A percentile compares a stretch with the other conserved stretches of the same genome.
phyloP scores from a whole-genome alignment of 305 asterid genomes.

The Fraxinus platypoda region DNA sequence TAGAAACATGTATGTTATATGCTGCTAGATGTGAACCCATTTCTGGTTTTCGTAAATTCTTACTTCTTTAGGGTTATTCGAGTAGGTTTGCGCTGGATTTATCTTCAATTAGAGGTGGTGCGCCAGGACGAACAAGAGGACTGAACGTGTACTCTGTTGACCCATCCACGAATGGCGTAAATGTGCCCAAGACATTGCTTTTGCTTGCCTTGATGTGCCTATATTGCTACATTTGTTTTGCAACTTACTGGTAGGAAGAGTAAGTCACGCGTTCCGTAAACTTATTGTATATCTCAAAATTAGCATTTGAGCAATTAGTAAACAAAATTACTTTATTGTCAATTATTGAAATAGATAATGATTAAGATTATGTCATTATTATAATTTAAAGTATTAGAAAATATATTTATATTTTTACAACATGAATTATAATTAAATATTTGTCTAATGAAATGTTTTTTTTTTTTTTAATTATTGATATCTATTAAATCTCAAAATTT shows the following conservation, averaged over 20 bases:
- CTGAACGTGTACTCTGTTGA: conserved; percentile 32
- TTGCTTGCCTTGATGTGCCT: neutral
- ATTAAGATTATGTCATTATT: too few relatives aligned
- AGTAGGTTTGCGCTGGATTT: conserved; percentile 63
- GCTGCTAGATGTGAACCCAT: neutral
- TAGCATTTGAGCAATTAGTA: too few relatives aligned
- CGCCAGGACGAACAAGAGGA: conserved; percentile 83
- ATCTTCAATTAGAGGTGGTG: conserved; percentile 68
- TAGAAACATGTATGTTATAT: conserved; percentile 37
- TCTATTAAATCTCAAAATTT: too few relatives aligned
- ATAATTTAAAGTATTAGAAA: too few relatives aligned
- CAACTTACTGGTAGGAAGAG: neutral
- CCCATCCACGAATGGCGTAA: conserved; percentile 28
- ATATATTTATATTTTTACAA: too few relatives aligned
- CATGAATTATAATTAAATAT: too few relatives aligned
- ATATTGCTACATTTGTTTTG: neutral
- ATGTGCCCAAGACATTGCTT: neutral
- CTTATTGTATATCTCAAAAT: too few relatives aligned
- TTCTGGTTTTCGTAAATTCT: conserved; percentile 10
- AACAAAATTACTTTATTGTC: too few relatives aligned
- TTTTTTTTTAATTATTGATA: too few relatives aligned
- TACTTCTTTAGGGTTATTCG: conserved; percentile 3
- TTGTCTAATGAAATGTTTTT: too few relatives aligned
- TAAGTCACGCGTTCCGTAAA: too few relatives aligned
- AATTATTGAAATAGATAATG: too few relatives aligned